Evolutionary conservation across 2,329 filamentous ascomycete genomes (phyloP), one percentile per base, ranked within the genome.

Genomic region (Pleoardoris graminearum): DNA sequence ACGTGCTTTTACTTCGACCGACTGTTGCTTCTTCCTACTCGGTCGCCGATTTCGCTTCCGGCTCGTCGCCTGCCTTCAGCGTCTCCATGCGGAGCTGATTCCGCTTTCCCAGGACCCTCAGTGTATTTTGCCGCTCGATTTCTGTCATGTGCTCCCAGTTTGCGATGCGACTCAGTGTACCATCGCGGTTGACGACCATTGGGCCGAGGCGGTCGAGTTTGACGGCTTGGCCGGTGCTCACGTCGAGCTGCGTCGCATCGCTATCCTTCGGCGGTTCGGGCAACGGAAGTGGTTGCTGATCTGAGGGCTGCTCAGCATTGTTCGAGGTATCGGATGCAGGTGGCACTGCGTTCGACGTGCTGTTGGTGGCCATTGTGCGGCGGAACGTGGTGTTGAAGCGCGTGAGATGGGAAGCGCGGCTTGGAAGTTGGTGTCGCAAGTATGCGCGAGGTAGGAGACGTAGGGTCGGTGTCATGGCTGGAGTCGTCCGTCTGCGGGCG

Each of bases 101-200:
- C 67, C 89, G 77, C 78, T 83, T 87, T 8, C 84, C 83, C 61
- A 92, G 66, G 42, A 90, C 75, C 39, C 85, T 78, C 67, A 91
- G 59, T 32, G 88, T 89, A 64, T 85, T 88, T 67, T 82, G 74
- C 68, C 78, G 80, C 77, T 91, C 88, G 6, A 84, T 79, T 22
- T 84, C 83, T 2, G 82, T 81, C 88, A 91, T 90, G 58, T 85
- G 76, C 7, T 76, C 78, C 88, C 88, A 92, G 70, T 92, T 91
- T 30, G 80, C 75, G 62, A 92, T 88, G 29, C 88, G 81, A 51
- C 85, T 85, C 60, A 91, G 71, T 7, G 85, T 85, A 17, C 89
- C 89, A 70, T 92, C 86, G 55, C 79, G 76, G 69, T 90, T 88
- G 49, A 91, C 85, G 1, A 92, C 87, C 62, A 91, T 78, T 1